Conservation (phyloP, 2,329 filamentous ascomycete genomes). For the Fusarium chuoi region DNA sequence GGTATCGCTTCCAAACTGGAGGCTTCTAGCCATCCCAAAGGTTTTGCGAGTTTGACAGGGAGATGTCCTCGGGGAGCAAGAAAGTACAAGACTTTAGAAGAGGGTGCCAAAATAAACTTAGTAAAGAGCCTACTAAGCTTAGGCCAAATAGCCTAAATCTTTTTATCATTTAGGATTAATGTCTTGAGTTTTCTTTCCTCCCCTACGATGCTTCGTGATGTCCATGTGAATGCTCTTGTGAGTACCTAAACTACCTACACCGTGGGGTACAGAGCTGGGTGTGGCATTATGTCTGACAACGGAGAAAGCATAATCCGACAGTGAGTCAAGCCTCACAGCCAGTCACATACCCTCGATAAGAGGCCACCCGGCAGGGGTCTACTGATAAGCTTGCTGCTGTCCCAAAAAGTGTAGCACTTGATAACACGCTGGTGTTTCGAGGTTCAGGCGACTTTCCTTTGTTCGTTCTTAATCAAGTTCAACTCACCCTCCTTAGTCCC, state of each 20-base stretch:
- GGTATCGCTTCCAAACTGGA: neutral
- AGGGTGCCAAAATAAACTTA: no score
- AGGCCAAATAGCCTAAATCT: no score
- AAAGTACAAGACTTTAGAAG: no score
- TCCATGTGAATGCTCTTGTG: neutral
- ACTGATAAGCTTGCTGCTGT: constrained; percentile 28
- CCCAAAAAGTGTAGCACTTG: constrained; percentile 40
- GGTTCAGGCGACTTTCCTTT: constrained; percentile 19
- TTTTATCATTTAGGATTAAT: no score
- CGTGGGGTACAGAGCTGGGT: neutral
- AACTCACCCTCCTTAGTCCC: constrained; percentile 5
- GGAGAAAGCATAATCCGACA: constrained; percentile 22
- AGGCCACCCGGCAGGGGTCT: constrained; percentile 14
- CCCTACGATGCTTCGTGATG: neutral
- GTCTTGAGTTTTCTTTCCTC: no score
- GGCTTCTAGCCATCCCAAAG: no score
- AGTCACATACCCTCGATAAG: constrained; percentile 41
- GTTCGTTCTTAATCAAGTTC: constrained; percentile 13
- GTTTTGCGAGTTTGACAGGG: no score
- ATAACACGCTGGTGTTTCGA: constrained; percentile 52
- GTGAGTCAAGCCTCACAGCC: constrained; percentile 23
- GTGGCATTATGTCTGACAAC: neutral
- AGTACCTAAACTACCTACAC: neutral
- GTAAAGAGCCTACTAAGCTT: no score
- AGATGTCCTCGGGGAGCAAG: no score